These are phyloP conservation scores for Iris pallida DNA, from an alignment of 116 monocot species.

Conservation along the genomic window DNA sequence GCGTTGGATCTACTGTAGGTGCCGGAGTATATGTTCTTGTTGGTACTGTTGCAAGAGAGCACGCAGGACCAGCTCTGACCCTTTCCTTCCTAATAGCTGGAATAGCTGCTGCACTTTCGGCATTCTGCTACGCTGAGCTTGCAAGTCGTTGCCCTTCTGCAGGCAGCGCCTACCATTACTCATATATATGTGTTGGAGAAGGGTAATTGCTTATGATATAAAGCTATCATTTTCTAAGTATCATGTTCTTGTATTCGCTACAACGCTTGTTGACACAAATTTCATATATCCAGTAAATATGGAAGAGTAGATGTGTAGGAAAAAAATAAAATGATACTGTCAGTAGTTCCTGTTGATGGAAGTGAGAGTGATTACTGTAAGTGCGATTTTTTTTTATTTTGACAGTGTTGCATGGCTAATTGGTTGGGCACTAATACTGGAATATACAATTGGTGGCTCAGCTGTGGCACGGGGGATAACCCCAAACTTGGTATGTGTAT, in stretches of 20 bases:
- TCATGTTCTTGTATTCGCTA: too few relatives aligned
- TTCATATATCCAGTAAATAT: too few relatives aligned
- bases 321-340: too few relatives aligned
- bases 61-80: slow-evolving; percentile 86
- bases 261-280: too few relatives aligned
- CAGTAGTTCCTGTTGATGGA: neutral
- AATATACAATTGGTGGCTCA: slow-evolving; percentile 94
- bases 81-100: slow-evolving; percentile 98
- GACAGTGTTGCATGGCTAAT: slow-evolving; percentile 94
- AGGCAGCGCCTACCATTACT: slow-evolving; percentile 98
- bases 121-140: slow-evolving; percentile 99
- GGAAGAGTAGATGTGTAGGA: too few relatives aligned
- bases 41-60: slow-evolving; percentile 94
- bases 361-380: neutral
- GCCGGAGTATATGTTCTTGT: slow-evolving; percentile 99
- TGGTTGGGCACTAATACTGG: slow-evolving; percentile 94
- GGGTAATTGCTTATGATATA: slow-evolving; percentile 41
- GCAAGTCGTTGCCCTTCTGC: slow-evolving; percentile 99
- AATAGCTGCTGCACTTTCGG: slow-evolving; percentile 95
- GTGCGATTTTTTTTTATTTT: neutral
- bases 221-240: too few relatives aligned
- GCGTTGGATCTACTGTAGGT: slow-evolving; percentile 94
- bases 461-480: slow-evolving; percentile 98
- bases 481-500: slow-evolving; percentile 70
- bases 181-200: slow-evolving; percentile 99